Conservation (phyloP, 768 basidiomycete genomes). For the Mycena rosella region DNA sequence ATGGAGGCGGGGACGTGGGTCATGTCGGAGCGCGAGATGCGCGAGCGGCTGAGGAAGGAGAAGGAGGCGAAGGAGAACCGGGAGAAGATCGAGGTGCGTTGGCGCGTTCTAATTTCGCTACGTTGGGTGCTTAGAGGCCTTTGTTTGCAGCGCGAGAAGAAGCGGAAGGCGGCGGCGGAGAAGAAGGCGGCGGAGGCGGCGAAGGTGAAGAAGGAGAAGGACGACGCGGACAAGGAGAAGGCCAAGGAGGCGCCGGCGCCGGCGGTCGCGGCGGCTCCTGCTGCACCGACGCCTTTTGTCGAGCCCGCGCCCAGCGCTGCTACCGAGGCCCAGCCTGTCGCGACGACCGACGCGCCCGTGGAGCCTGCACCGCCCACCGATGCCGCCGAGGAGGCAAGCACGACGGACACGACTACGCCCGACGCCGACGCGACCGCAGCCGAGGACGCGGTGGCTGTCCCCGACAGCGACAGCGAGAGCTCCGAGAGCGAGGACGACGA, state of each 20-base stretch:
- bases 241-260: slow-evolving; percentile 57
- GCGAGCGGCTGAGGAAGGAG: slow-evolving; percentile 79
- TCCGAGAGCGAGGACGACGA: slow-evolving; percentile 52
- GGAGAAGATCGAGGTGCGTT: slow-evolving; percentile 74
- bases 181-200: slow-evolving; percentile 74
- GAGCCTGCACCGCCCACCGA: neutral
- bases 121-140: neutral
- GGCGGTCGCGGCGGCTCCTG: neutral
- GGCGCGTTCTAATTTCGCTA: neutral
- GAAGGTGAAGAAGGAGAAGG: slow-evolving; percentile 67
- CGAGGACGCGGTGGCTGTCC: neutral
- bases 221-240: slow-evolving; percentile 66
- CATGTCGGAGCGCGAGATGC: slow-evolving; percentile 77
- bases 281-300: neutral
- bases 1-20: slow-evolving; percentile 80
- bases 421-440: neutral
- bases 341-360: neutral
- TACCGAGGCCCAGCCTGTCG: neutral
- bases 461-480: slow-evolving; percentile 39
- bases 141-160: slow-evolving; percentile 57
- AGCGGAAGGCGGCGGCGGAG: slow-evolving; percentile 65
- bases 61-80: slow-evolving; percentile 77
- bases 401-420: too few relatives aligned
- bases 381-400: neutral
- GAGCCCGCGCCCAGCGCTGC: neutral